Conservation (phyloP, 2,329 filamentous ascomycete species). For the Pseudogymnoascus sp. region DNA sequence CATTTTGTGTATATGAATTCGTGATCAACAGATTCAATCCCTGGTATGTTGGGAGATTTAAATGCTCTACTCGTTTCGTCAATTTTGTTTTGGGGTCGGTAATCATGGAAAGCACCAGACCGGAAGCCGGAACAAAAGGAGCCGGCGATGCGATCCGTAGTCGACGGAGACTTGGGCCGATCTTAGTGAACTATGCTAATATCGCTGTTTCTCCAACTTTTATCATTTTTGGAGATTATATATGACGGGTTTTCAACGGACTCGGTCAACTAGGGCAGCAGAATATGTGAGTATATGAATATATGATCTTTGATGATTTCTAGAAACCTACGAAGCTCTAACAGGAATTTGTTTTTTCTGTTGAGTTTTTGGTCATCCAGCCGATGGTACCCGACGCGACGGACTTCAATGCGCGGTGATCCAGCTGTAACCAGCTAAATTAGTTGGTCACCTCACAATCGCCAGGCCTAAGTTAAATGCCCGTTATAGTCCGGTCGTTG, state of each 20-base stretch:
- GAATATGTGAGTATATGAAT: not conserved
- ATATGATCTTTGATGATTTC: not conserved
- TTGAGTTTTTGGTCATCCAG: not conserved
- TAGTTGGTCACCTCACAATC: not conserved
- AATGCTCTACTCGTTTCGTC: not conserved
- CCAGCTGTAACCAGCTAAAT: not conserved
- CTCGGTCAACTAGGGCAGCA: not conserved
- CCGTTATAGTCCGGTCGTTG: not conserved
- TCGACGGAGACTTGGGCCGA: not conserved
- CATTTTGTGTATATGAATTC: conserved; percentile 39
- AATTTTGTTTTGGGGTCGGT: conserved; percentile 7
- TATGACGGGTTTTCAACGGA: not conserved
- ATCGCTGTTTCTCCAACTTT: not conserved
- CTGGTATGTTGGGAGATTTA: not conserved
- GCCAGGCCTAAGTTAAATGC: not conserved
- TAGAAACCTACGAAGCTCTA: not conserved
- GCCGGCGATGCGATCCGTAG: not conserved
- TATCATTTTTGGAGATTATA: conserved; percentile 8
- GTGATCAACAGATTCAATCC: not conserved
- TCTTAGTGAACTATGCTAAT: not conserved
- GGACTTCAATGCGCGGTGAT: conserved; percentile 2
- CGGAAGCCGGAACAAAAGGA: conserved; percentile 5
- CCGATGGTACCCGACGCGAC: not conserved
- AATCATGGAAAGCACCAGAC: not conserved
- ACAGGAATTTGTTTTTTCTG: conserved; percentile 7